These are phyloP conservation scores for Prunella vulgaris DNA, from an alignment of 257 asterid species.

Conservation along the genomic window DNA sequence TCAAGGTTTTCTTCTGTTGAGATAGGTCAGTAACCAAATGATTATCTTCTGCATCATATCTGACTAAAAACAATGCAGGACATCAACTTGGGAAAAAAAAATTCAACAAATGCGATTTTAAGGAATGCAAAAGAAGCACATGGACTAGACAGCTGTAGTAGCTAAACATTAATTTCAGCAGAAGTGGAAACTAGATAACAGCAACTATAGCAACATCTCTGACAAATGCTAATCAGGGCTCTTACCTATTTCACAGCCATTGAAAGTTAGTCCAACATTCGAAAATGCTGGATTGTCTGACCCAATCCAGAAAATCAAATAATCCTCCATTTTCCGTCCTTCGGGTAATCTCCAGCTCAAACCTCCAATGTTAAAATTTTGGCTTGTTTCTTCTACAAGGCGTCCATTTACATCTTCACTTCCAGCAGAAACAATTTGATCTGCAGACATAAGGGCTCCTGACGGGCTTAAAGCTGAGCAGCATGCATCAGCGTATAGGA, in stretches of 20 bases:
- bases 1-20: constrained; percentile 62
- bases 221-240: background rate
- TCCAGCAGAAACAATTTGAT: constrained; percentile 27
- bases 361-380: constrained; percentile 55
- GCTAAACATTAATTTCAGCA: constrained; percentile 10
- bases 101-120: background rate
- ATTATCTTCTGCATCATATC: constrained; percentile 72
- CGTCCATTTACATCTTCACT: constrained; percentile 22
- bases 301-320: constrained; percentile 78
- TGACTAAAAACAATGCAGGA: constrained; percentile 43
- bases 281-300: constrained; percentile 69
- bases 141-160: background rate
- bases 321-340: constrained; percentile 70
- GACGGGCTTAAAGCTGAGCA: constrained; percentile 53
- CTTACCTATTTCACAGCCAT: constrained; percentile 80
- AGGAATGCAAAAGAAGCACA: background rate
- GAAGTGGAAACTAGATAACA: background rate
- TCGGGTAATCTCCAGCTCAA: constrained; percentile 73
- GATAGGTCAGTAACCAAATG: constrained; percentile 56
- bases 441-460: constrained; percentile 25
- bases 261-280: constrained; percentile 65
- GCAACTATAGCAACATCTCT: background rate
- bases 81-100: constrained; percentile 20
- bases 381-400: constrained; percentile 31
- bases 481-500: constrained; percentile 51